These are phyloP conservation scores for Macadamia tetraphylla DNA, from an alignment of 164 flowering plant genomes.

Conservation along the genomic window DNA sequence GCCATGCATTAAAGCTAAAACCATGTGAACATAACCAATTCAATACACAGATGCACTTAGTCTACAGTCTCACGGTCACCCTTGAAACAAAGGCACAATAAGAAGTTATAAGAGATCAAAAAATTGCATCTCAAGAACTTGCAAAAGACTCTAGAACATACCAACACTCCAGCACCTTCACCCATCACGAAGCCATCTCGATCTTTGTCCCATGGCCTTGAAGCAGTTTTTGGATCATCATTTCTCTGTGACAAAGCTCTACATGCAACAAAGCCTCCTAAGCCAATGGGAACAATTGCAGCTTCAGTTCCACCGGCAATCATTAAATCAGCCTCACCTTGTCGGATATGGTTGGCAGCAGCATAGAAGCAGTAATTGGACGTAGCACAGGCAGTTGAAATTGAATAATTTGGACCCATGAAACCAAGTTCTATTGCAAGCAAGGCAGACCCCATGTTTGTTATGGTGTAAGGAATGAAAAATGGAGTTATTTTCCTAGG, in stretches of 20 bases:
- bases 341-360: constrained; percentile 28
- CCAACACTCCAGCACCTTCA: constrained; percentile 10
- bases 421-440: constrained; percentile 92
- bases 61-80: no score
- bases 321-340: constrained; percentile 97
- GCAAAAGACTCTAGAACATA: constrained; percentile 80
- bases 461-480: constrained; percentile 91
- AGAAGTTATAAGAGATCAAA: constrained; percentile 7
- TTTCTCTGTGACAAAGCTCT: no score
- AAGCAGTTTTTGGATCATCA: no score
- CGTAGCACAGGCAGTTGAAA: no score
- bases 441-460: constrained; percentile 95
- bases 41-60: no score
- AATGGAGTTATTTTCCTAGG: constrained; percentile 86
- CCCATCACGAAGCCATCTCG: constrained; percentile 32
- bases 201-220: no score
- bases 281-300: constrained; percentile 56
- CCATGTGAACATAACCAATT: no score
- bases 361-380: no score
- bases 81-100: no score
- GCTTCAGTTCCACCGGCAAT: constrained; percentile 98
- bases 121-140: constrained; percentile 96
- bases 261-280: no score
- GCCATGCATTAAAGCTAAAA: no score
- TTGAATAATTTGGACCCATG: constrained; percentile 61